Conservation (phyloP, 2,329 filamentous ascomycete species). For the Westerdykella sp. region DNA sequence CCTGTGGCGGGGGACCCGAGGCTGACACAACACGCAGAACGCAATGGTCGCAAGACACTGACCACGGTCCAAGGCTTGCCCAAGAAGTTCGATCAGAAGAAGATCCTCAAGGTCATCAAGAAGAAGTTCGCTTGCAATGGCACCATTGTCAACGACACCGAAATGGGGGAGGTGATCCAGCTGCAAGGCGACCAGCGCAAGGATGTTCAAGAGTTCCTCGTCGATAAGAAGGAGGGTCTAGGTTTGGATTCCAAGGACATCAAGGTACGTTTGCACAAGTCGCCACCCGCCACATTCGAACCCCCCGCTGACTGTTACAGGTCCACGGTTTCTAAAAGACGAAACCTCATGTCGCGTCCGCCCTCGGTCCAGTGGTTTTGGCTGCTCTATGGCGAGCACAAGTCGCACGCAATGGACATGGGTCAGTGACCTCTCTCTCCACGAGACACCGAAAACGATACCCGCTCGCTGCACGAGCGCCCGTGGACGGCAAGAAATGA, state of each 20-base stretch:
- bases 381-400: too few relatives aligned
- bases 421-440: too few relatives aligned
- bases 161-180: slow-evolving; percentile 99
- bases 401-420: too few relatives aligned
- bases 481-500: too few relatives aligned
- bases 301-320: slow-evolving; percentile 9
- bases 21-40: slow-evolving; percentile 61
- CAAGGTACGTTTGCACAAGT: slow-evolving; percentile 60
- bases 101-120: slow-evolving; percentile 99
- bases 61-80: slow-evolving; percentile 98
- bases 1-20: background rate
- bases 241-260: slow-evolving; percentile 94
- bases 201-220: slow-evolving; percentile 95
- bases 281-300: background rate
- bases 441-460: too few relatives aligned
- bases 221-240: slow-evolving; percentile 90
- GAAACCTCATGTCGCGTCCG: background rate
- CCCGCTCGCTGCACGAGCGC: too few relatives aligned
- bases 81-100: slow-evolving; percentile 99
- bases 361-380: background rate
- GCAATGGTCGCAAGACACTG: slow-evolving; percentile 99
- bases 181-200: slow-evolving; percentile 99
- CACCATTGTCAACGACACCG: slow-evolving; percentile 90
- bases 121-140: slow-evolving; percentile 99
- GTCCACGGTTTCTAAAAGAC: background rate